Conservation (phyloP, 495 filamentous ascomycete genomes). For the Mytilinidion resinicola region DNA sequence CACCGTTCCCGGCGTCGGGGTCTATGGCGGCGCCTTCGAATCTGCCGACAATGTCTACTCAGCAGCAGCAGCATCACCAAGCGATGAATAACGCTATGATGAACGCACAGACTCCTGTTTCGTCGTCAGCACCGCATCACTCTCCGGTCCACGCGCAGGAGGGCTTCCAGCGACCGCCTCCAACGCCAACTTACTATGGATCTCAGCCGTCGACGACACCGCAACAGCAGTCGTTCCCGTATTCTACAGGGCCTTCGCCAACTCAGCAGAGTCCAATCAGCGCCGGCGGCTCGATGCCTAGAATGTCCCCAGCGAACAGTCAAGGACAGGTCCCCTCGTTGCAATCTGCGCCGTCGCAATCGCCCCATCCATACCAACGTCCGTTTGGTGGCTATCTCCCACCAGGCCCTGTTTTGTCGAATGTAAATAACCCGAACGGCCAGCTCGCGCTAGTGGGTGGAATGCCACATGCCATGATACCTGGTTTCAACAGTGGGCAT, state of each 20-base stretch:
- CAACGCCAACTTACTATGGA: slow-evolving; percentile 54
- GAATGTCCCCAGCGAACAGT: slow-evolving; percentile 50
- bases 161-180: slow-evolving; percentile 54
- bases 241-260: slow-evolving; percentile 52
- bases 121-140: slow-evolving; percentile 53
- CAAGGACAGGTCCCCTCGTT: slow-evolving; percentile 44
- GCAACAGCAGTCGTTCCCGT: slow-evolving; percentile 53
- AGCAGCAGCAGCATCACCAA: slow-evolving; percentile 37
- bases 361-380: slow-evolving; percentile 43
- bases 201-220: slow-evolving; percentile 59
- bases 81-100: slow-evolving; percentile 39
- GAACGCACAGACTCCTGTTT: slow-evolving; percentile 39
- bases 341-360: slow-evolving; percentile 41
- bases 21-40: slow-evolving; percentile 42
- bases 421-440: slow-evolving; percentile 64
- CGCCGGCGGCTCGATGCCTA: slow-evolving; percentile 46
- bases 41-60: slow-evolving; percentile 35
- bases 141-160: slow-evolving; percentile 58
- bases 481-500: slow-evolving; percentile 52
- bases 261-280: slow-evolving; percentile 55
- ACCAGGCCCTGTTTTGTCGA: slow-evolving; percentile 68
- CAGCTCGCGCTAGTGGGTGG: slow-evolving; percentile 64
- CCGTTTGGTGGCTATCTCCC: slow-evolving; percentile 40
- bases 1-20: slow-evolving; percentile 51
- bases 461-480: slow-evolving; percentile 46